Evolutionary conservation across 164 flowering plant species (phyloP).

Genomic region (Akebia trifoliata): DNA sequence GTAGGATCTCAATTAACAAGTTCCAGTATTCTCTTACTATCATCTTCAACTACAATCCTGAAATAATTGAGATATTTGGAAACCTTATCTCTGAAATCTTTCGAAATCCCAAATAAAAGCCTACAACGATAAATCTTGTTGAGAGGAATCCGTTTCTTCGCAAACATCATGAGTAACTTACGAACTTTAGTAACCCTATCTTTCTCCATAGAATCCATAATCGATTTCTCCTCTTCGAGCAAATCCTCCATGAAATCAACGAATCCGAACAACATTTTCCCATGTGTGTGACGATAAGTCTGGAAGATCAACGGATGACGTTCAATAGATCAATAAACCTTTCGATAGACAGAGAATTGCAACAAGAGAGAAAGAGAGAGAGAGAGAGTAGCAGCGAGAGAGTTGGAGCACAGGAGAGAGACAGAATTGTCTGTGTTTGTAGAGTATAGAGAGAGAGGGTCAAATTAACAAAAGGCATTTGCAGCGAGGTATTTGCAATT

Average conservation of each 20-base stretch:
- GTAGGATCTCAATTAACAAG: conserved; percentile 72
- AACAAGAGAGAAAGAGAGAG: too few species aligned
- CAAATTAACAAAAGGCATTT: too few species aligned
- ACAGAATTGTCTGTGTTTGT: too few species aligned
- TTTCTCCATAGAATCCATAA: conserved; percentile 49
- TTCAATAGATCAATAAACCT: conserved; percentile 38
- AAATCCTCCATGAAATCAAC: conserved; percentile 65
- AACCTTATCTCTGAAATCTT: conserved; percentile 80
- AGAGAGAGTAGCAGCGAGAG: too few species aligned
- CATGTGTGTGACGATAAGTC: conserved; percentile 55
- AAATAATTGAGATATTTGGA: conserved; percentile 64
- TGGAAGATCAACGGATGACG: conserved; percentile 58
- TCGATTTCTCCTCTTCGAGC: conserved; percentile 42
- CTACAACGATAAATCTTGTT: conserved; percentile 75
- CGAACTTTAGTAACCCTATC: conserved; percentile 63
- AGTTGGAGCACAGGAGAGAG: too few species aligned
- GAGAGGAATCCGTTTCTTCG: conserved; percentile 56
- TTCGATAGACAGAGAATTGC: too few species aligned
- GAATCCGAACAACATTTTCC: conserved; percentile 77
- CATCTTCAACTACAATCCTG: conserved; percentile 46
- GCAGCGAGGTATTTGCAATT: too few species aligned
- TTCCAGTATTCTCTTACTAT: conserved; percentile 66
- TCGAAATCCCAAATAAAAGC: conserved; percentile 73
- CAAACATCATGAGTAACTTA: conserved; percentile 88
- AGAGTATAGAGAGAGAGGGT: too few species aligned